Conservation (phyloP, 805 yeast species). For the Myxozyma vanderwaltii region DNA sequence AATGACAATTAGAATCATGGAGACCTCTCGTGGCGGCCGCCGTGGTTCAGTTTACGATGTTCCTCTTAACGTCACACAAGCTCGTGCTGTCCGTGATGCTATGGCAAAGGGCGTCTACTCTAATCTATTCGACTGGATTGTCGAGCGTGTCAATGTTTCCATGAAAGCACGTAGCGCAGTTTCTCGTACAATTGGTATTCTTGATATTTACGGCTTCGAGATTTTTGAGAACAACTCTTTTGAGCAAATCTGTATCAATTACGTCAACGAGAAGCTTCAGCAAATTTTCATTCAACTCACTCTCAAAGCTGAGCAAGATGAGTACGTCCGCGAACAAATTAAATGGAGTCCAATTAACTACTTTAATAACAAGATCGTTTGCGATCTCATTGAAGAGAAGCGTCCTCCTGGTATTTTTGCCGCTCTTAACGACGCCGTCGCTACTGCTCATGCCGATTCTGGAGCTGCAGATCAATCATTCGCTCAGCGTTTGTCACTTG, state of each 20-base stretch:
- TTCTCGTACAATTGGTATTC: constrained; percentile 81
- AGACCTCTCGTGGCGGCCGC: constrained; percentile 84
- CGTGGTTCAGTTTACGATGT: constrained; percentile 94
- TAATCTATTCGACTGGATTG: constrained; percentile 95
- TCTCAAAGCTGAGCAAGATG: constrained; percentile 95
- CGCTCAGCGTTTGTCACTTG: constrained; percentile 85
- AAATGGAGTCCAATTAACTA: constrained; percentile 97
- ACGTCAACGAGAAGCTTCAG: constrained; percentile 91
- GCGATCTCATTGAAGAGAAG: constrained; percentile 90
- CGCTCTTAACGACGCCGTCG: constrained; percentile 93
- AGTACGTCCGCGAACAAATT: constrained; percentile 91
- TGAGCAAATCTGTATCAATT: constrained; percentile 93
- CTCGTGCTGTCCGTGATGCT: constrained; percentile 89
- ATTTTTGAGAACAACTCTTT: constrained; percentile 94
- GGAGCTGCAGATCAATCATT: constrained; percentile 95
- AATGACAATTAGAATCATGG: constrained; percentile 77
- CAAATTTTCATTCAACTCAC: constrained; percentile 96
- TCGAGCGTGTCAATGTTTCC: constrained; percentile 81
- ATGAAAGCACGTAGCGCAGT: constrained; percentile 56
- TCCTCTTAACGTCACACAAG: constrained; percentile 88
- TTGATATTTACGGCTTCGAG: constrained; percentile 97
- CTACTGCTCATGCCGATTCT: constrained; percentile 98
- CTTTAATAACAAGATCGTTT: constrained; percentile 93
- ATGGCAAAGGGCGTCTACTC: constrained; percentile 91
- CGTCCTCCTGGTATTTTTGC: constrained; percentile 98